A percentile compares a stretch with the other conserved stretches of the same genome.
Conservation (phyloP, 73 alveolate species). For the Tetrahymena elliotti region DNA sequence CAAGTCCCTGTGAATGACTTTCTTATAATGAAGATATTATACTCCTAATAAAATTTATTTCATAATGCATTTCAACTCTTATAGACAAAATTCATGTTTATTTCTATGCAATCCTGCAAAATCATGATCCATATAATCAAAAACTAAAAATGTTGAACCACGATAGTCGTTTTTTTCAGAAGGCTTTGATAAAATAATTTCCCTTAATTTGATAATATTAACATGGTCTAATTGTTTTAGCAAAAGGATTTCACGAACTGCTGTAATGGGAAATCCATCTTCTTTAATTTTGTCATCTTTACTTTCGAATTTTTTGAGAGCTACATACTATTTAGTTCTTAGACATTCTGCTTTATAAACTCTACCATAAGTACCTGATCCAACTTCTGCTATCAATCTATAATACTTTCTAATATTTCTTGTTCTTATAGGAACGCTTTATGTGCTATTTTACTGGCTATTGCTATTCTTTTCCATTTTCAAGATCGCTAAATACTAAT, state of each 20-base stretch:
- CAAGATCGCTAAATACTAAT: background rate
- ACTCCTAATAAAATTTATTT: conserved; percentile 67
- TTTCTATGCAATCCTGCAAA: conserved; percentile 69
- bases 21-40: conserved; percentile 67
- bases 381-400: conserved; percentile 55
- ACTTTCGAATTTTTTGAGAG: conserved; percentile 83
- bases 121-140: conserved; percentile 93
- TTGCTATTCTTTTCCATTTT: background rate
- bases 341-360: conserved; percentile 84
- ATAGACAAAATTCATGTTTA: conserved; percentile 48
- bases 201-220: conserved; percentile 82
- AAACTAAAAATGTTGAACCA: conserved; percentile 89
- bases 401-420: conserved; percentile 30
- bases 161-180: conserved; percentile 57
- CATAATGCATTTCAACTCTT: conserved; percentile 69
- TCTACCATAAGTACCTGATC: conserved; percentile 91
- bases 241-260: conserved; percentile 90
- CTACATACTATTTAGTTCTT: conserved; percentile 61
- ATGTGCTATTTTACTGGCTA: background rate
- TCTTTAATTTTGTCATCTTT: conserved; percentile 61
- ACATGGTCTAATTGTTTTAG: conserved; percentile 84
- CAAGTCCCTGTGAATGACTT: conserved; percentile 76
- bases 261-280: conserved; percentile 97
- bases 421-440: conserved; percentile 26
- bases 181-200: conserved; percentile 75